Percentiles rank a stretch among this genome's conserved stretches.
phyloP scores from a whole-genome alignment of 495 filamentous ascomycete genomes.

The Tetracladium setigerum region DNA sequence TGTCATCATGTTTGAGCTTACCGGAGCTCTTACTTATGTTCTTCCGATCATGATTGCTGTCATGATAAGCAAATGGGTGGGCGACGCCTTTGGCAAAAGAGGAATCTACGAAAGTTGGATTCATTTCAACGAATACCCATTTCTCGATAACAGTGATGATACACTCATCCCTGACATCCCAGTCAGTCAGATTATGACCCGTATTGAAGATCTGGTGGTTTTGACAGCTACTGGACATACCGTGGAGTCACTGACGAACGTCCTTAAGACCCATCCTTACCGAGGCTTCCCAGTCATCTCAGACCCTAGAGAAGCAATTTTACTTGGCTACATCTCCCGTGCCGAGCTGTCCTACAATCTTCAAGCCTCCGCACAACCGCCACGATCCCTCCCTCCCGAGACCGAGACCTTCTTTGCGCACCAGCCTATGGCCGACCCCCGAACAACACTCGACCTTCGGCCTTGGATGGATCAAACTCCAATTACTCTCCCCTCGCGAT shows the following conservation, averaged over 20 bases:
- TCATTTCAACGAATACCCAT: constrained; percentile 91
- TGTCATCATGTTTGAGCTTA: constrained; percentile 98
- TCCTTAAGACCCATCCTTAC: constrained; percentile 68
- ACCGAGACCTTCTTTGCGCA: constrained; percentile 81
- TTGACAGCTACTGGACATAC: constrained; percentile 85
- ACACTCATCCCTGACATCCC: constrained; percentile 73
- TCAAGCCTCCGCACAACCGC: constrained; percentile 42
- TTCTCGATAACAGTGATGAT: constrained; percentile 90
- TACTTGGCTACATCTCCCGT: constrained; percentile 90
- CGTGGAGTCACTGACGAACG: constrained; percentile 58
- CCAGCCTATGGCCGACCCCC: constrained; percentile 71
- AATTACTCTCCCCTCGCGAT: constrained; percentile 72
- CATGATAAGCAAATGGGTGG: constrained; percentile 97
- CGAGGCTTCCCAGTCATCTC: constrained; percentile 90
- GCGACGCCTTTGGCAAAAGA: constrained; percentile 87
- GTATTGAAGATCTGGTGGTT: constrained; percentile 81
- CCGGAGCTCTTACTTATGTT: constrained; percentile 91
- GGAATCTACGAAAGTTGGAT: constrained; percentile 99
- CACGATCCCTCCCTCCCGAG: constrained; percentile 52
- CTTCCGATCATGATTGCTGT: constrained; percentile 99
- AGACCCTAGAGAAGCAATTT: constrained; percentile 61
- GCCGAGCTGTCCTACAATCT: constrained; percentile 82
- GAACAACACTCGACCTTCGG: constrained; percentile 74
- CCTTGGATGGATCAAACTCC: constrained; percentile 99
- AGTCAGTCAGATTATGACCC: constrained; percentile 81